Percentiles rank a stretch among this genome's conserved stretches.
Conservation (phyloP, 148 eudicot species). For the Agrostemma githago region DNA sequence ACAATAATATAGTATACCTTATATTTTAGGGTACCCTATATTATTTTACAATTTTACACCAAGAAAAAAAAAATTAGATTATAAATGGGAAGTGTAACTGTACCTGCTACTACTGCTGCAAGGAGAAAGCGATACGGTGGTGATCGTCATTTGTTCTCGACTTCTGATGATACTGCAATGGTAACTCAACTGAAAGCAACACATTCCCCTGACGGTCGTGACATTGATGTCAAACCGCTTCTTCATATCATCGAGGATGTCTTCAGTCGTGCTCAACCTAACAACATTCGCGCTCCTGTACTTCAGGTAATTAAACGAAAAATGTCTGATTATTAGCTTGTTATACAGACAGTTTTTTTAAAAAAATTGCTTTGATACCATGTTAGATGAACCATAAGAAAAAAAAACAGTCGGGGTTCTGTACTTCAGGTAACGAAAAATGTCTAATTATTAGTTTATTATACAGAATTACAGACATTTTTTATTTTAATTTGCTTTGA, state of each 20-base stretch:
- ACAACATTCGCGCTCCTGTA: constrained; percentile 20
- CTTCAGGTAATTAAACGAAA: constrained; percentile 19
- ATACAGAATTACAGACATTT: not conserved
- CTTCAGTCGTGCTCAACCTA: constrained; percentile 40
- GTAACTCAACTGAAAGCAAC: constrained; percentile 52
- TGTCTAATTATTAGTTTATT: not conserved
- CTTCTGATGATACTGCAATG: constrained; percentile 65
- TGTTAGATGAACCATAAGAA: no score
- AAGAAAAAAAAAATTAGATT: not conserved
- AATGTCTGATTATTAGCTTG: not conserved
- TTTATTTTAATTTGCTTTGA: not conserved
- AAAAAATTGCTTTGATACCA: not conserved
- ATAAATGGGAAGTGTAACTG: constrained; percentile 28
- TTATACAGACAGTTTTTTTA: not conserved
- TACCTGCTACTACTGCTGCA: constrained; percentile 14
- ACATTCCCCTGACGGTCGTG: constrained; percentile 65
- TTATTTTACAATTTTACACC: not conserved
- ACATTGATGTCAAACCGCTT: constrained; percentile 49
- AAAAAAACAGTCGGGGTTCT: constrained; percentile 19
- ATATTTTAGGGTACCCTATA: not conserved
- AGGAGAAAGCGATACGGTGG: constrained; percentile 30
- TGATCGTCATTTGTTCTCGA: constrained; percentile 45
- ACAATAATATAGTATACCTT: not conserved
- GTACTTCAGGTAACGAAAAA: constrained; percentile 22
- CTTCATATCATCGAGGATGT: constrained; percentile 61